Evolutionary conservation across 108 stramenopile species (phyloP), one percentile per base, ranked within the genome.

Genomic region (Aurantiochytrium sp.): DNA sequence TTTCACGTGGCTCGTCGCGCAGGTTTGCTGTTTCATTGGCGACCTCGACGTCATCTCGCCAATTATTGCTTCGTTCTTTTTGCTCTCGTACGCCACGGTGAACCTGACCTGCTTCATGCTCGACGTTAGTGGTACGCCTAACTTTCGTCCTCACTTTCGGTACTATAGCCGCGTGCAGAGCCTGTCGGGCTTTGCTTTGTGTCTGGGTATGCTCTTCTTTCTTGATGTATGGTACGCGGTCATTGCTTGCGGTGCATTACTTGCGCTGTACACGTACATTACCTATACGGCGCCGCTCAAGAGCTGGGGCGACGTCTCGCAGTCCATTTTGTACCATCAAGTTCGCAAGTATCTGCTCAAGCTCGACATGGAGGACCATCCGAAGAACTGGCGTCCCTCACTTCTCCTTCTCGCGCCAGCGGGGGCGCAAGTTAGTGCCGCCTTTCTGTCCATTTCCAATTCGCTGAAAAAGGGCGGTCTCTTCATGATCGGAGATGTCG

Each of bases 281-380:
- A 28, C 51, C 49, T 87, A 51, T 23, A 14, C 29, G 23, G 59
- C 89, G 21, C 88, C 88, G n/a, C 8, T 43, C 59, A 87, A 43
- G 14, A 51, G 55, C 12, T 90, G 89, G 89, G 89, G 89, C 59
- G 89, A 90, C 83, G 89, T 90, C 57, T 44, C 89, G 14, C 89
- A 90, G 42, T 89, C 89, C 47, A 44, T 90, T 88, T 6, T 90
- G 44, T 90, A 89, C 44, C 89, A 90, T 87, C 89, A 90, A 28
- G 89, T 90, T 25, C 72, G 89, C 43, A 90, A 90, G 58, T 90
- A 87, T 49, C 49, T 90, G n/a, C 89, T 90, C 83, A 43, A 25
- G 23, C 89, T 90, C 8, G 89, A 90, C 35, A 43, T 42, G 5
- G 44, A 88, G 44, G 49, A 43, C n/a, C 89, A 90, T 59, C 72